A percentile compares a stretch with the other conserved stretches of the same genome.
Evolutionary conservation across 441 rosid species (phyloP).

Genomic region (Aquilaria agallochum): DNA sequence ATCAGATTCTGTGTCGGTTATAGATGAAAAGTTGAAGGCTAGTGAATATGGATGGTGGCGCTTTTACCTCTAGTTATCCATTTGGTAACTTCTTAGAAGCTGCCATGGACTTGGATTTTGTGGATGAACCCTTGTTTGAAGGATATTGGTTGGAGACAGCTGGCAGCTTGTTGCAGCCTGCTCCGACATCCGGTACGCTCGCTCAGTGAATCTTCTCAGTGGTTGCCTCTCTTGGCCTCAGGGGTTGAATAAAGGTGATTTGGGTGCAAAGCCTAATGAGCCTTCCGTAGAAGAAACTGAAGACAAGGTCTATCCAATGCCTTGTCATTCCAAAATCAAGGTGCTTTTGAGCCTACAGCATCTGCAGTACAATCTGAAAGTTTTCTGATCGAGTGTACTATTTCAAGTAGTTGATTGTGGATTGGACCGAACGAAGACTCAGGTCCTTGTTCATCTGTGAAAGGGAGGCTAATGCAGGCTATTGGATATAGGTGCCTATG

Average conservation of each 20-base stretch:
- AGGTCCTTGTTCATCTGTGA: slow-evolving; percentile 40
- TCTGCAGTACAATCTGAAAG: slow-evolving; percentile 28
- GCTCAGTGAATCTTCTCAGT: slow-evolving; percentile 19
- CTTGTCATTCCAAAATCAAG: slow-evolving; percentile 25
- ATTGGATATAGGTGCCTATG: slow-evolving; percentile 67
- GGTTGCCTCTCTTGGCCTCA: slow-evolving; percentile 18
- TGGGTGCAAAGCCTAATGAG: slow-evolving; percentile 21
- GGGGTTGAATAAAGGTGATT: slow-evolving; percentile 22
- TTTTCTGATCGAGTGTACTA: slow-evolving; percentile 40
- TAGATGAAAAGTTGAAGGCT: slow-evolving; percentile 28
- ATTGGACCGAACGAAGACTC: slow-evolving; percentile 40
- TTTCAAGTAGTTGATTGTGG: slow-evolving; percentile 55
- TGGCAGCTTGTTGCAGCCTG: slow-evolving; percentile 38
- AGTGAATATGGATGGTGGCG: slow-evolving; percentile 50
- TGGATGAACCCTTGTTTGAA: slow-evolving; percentile 83
- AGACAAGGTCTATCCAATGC: slow-evolving; percentile 17
- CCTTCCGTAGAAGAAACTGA: slow-evolving; percentile 28
- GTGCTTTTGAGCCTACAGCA: slow-evolving; percentile 21
- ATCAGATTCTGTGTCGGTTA: slow-evolving; percentile 26
- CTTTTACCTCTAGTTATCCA: slow-evolving; percentile 37
- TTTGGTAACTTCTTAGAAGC: slow-evolving; percentile 38
- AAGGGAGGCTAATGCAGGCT: slow-evolving; percentile 55
- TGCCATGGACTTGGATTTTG: slow-evolving; percentile 81
- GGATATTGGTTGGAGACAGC: slow-evolving; percentile 81
- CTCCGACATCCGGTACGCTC: slow-evolving; percentile 16